Base-by-base conservation (phyloP, 2,329 filamentous ascomycete genomes). In the Pyrenophora tritici-repentis region DNA sequence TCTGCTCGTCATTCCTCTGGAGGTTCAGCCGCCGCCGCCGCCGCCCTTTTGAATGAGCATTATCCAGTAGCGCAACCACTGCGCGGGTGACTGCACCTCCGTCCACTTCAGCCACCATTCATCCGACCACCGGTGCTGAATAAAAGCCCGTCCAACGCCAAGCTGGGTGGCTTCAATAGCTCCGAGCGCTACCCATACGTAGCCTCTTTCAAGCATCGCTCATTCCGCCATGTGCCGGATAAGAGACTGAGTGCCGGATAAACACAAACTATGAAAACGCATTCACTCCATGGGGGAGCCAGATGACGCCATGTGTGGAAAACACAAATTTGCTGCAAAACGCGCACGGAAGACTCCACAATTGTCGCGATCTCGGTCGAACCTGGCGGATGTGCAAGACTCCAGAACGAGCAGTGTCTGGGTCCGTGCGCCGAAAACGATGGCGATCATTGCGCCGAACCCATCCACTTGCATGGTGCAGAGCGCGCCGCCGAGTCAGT, bases 391-490 rank as follows among this genome's bases (percentile, higher is more conserved):
- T 49, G 53, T 43, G 32, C 50, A 46, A 45, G 50, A 45, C 32
- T 45, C 41, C 20, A 50, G 12, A 13, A 49, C 35, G 26, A 42
- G 40, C 50, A 26, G 39, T 48, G 48, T 53, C 52, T 58, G 52
- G 42, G 42, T 47, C 55, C 50, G 55, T 56, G 58, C 58, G 44
- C 50, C 32, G 24, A 43, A 46, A 59, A 51, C 53, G 38, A 59
- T 42, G 55, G 49, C 57, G 50, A 59, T 59, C 54, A 53, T 42
- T 45, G 51, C 51, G 51, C 48, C 47, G 36, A 55, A 49, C 44
- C 31, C 24, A 35, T 31, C 10, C 42, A 31, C 42, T 31, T 42
- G 42, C 42, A 45, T 42, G 32, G 35, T 20, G 17, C 17, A 22
- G 31, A 32, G 34, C 24, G 32, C 37, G 14, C 42, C 31, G 35